Evolutionary conservation across 768 basidiomycete genomes (phyloP), one percentile per base, ranked within the genome.

Genomic region (Hypholoma sublateritium): DNA sequence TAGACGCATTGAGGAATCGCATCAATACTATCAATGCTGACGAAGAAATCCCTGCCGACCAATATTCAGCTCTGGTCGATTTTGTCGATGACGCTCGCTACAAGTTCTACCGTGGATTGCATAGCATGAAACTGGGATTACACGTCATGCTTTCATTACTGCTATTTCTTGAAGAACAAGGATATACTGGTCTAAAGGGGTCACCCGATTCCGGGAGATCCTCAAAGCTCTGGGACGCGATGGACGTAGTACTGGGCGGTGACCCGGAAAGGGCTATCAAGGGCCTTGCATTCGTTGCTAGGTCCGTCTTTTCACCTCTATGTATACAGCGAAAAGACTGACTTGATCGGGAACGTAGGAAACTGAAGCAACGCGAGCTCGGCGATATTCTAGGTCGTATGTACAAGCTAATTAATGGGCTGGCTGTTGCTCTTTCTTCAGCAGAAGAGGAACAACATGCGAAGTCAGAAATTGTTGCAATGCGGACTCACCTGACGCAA

Each of bases 231-330:
- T 48, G 67, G 36, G 76, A 79, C 21, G 61, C 81, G 34, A 80
- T 86, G 72, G 68, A 75, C n/a, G 64, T 71, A 7, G 68, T 76
- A 21, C 59, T 87, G 42, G 73, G 72, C 17, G 83, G 81, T 3
- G 73, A 74, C 4, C 60, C 80, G 12, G 69, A 64, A 2, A 77
- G 69, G 37, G 77, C 80, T 44, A 67, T 78, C 22, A 81, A 75
- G 53, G 69, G 75, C 58, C 66, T 87, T 8, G 78, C 74, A 7
- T 68, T 69, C n/a, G 74, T 80, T 48, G 67, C 81, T 46, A 81
- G 72, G 85, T 88, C 59, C 48, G 79, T 67, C 51, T 13, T n/a
- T 25, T 43, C 16, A 51, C 13, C 14, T 13, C 36, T 17, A 44
- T 8, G 17, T 44, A 17, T 24, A n/a, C 25, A 7, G 16, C 14